Evolutionary conservation across 805 yeast genomes (phyloP).

Genomic region (Candida insectorum): DNA sequence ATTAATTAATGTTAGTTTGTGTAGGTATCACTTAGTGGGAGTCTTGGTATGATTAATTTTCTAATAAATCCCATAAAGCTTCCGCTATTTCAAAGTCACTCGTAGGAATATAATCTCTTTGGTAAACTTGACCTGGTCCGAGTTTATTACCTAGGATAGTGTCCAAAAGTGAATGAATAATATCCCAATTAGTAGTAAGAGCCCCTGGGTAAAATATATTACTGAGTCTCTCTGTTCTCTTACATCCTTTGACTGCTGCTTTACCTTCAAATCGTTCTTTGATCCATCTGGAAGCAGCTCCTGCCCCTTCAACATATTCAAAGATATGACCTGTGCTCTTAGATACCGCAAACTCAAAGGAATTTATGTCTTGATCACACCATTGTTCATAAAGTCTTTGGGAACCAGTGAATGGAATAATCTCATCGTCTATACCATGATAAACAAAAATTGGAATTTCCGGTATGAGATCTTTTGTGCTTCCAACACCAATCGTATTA

Average conservation of each 20-base stretch:
- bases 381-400: conserved; percentile 21
- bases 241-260: conserved; percentile 45
- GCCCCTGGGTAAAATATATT: conserved; percentile 10
- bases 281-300: conserved; percentile 21
- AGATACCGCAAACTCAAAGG: conserved; percentile 26
- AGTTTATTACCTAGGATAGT: conserved; percentile 6
- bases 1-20: no score
- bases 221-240: conserved; percentile 43
- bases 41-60: no score
- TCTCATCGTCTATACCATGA: conserved; percentile 19
- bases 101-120: no score
- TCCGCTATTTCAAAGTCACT: no score
- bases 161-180: conserved; percentile 2
- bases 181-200: neutral
- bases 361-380: conserved; percentile 24
- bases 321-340: conserved; percentile 22
- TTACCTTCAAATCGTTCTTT: conserved; percentile 24
- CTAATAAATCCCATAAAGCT: no score
- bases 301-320: conserved; percentile 17
- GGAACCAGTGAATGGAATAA: conserved; percentile 20
- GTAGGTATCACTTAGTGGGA: no score
- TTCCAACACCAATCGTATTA: conserved; percentile 20
- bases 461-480: conserved; percentile 14
- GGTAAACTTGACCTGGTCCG: conserved; percentile 9
- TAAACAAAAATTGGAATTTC: conserved; percentile 22